Conservation (phyloP, 177 flowering plant species). For the Vitis hybrid region DNA sequence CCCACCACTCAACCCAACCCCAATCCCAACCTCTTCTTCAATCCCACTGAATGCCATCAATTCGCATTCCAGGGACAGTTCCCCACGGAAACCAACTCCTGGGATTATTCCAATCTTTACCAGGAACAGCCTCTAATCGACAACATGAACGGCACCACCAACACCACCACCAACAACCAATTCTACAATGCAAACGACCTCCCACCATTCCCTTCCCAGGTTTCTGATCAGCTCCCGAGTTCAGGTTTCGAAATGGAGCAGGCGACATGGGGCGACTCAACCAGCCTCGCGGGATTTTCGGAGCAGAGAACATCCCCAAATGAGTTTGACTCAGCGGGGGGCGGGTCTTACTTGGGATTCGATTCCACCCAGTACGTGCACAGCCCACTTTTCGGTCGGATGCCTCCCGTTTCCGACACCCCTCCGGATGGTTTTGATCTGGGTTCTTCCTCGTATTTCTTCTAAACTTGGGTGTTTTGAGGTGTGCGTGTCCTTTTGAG, state of each 20-base stretch:
- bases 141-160: neutral
- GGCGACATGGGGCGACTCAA: slow-evolving; percentile 16
- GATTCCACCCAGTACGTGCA: slow-evolving; percentile 35
- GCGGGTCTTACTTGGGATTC: slow-evolving; percentile 23
- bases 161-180: neutral
- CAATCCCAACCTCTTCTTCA: slow-evolving; percentile 9
- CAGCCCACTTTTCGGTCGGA: slow-evolving; percentile 65
- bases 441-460: slow-evolving; percentile 41
- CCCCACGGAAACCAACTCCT: neutral
- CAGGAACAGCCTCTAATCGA: neutral
- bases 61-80: slow-evolving; percentile 14
- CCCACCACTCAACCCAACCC: slow-evolving; percentile 12
- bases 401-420: slow-evolving; percentile 53
- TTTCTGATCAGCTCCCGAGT: slow-evolving; percentile 8
- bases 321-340: slow-evolving; percentile 16
- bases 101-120: slow-evolving; percentile 9
- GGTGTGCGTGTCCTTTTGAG: neutral
- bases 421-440: slow-evolving; percentile 35
- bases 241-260: slow-evolving; percentile 14
- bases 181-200: slow-evolving; percentile 16
- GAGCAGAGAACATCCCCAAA: slow-evolving; percentile 10
- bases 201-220: slow-evolving; percentile 30
- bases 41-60: slow-evolving; percentile 7
- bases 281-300: slow-evolving; percentile 10
- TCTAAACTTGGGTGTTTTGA: slow-evolving; percentile 8